Evolutionary conservation across 2,329 filamentous ascomycete species (phyloP).

Genomic region (Nemania sp.): DNA sequence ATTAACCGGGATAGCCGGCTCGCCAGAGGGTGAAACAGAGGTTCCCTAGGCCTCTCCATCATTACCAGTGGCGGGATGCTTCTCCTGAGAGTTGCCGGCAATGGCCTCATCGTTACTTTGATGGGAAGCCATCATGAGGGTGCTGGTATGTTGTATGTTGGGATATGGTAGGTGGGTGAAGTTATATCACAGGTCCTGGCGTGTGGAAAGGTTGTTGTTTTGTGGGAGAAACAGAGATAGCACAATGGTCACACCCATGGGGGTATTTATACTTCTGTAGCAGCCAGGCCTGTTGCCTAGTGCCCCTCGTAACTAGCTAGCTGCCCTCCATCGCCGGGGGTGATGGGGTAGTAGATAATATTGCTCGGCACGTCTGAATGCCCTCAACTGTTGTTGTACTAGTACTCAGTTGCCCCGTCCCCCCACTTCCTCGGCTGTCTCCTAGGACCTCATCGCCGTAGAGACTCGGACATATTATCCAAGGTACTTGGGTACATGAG

Average conservation of each 20-base stretch:
- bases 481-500: slow-evolving; percentile 1
- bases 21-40: not conserved
- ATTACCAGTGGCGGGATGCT: not conserved
- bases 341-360: slow-evolving; percentile 1
- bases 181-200: not conserved
- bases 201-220: not conserved
- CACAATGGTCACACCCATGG: no score
- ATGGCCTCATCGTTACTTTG: not conserved
- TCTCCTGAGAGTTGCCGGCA: not conserved
- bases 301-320: not conserved
- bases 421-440: not conserved
- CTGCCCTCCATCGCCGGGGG: not conserved
- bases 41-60: not conserved
- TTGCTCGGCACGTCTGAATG: no score
- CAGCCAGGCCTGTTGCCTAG: not conserved
- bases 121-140: slow-evolving; percentile 7
- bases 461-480: not conserved
- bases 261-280: not conserved
- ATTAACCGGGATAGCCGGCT: not conserved
- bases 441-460: not conserved
- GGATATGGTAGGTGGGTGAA: not conserved
- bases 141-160: not conserved
- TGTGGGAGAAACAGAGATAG: not conserved
- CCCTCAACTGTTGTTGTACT: not conserved
- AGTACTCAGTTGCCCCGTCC: no score